Evolutionary conservation across 331 rosid genomes (phyloP), one percentile per base, ranked within the genome.

Genomic region (Telfairia occidentalis): DNA sequence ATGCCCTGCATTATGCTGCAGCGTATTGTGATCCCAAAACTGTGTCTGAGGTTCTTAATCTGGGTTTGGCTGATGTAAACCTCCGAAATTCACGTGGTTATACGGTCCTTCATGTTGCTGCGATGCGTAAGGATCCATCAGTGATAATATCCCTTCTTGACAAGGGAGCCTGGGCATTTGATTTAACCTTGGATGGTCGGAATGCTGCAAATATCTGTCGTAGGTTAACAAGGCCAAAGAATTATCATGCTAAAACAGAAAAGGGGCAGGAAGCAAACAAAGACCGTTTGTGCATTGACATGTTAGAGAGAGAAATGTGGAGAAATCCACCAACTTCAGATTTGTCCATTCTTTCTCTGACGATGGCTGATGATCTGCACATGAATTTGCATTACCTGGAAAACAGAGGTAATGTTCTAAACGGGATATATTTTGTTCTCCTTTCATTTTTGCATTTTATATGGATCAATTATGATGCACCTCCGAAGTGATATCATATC

Each of bases 1-100:
- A 80, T 64, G 89, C 85, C 57, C 86, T 85, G 45, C 89, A 85
- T 79, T 82, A 85, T n/a, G 86, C 86, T 23, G 89, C 79, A 63
- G 86, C 86, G 6, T 85, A 82, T 50, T 85, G 86, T 61, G 89
- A 85, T 76, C 83, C 81, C 32, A 85, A 85, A 76, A 80, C 83
- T 76, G 78, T 85, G 35, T 63, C 80, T 12, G 86, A 82, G 82
- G 89, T 85, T 54, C 86, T 85, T 66, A 72, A 43, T 72, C 64
- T 82, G 55, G 77, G 70, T 28, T 43, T 71, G 8, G 86, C 84
- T 76, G 83, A 85, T 82, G 84, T 85, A 48, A 83, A 85, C 81
- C 89, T 82, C 65, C 28, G 54, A 50, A 80, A 85, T 60, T 55
- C 84, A 6, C 83, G 83, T 16, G 86, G 86, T 24, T 80, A 85